Evolutionary conservation across 352 stramenopile species (phyloP).

Genomic region (Phytophthora sp.): DNA sequence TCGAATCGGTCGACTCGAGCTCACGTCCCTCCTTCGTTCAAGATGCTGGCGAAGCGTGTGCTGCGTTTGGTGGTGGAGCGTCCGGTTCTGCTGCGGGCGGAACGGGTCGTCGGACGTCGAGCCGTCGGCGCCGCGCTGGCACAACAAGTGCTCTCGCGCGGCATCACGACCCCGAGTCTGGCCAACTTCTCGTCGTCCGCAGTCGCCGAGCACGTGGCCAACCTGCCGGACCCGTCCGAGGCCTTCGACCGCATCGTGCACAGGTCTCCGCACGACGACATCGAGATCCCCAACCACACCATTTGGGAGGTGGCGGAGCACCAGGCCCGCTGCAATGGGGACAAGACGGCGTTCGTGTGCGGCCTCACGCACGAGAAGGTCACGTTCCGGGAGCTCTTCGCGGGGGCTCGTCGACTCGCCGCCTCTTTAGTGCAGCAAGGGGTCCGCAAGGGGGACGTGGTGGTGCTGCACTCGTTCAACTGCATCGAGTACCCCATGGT

Average conservation of each 20-base stretch:
- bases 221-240: constrained; percentile 8
- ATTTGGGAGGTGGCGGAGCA: constrained; percentile 53
- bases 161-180: constrained; percentile 28
- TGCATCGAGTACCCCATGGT: constrained; percentile 68
- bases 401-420: constrained; percentile 34
- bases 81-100: neutral
- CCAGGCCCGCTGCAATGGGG: constrained; percentile 33
- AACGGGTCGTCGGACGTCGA: neutral
- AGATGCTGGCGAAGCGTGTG: constrained; percentile 21
- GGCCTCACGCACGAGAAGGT: constrained; percentile 46
- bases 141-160: constrained; percentile 12
- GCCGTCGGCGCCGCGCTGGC: constrained; percentile 12
- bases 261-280: constrained; percentile 42
- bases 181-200: constrained; percentile 27
- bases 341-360: constrained; percentile 51
- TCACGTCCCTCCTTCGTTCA: neutral
- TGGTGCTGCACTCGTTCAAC: constrained; percentile 65
- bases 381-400: constrained; percentile 47
- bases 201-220: constrained; percentile 14
- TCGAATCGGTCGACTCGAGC: constrained; percentile 9
- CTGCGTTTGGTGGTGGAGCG: constrained; percentile 17
- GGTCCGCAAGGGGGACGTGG: constrained; percentile 51
- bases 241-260: constrained; percentile 43
- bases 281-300: constrained; percentile 43
- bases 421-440: constrained; percentile 45